A percentile compares a stretch with the other conserved stretches of the same genome.
Conservation (phyloP, 257 asterid species). For the Euphrasia confusa region DNA sequence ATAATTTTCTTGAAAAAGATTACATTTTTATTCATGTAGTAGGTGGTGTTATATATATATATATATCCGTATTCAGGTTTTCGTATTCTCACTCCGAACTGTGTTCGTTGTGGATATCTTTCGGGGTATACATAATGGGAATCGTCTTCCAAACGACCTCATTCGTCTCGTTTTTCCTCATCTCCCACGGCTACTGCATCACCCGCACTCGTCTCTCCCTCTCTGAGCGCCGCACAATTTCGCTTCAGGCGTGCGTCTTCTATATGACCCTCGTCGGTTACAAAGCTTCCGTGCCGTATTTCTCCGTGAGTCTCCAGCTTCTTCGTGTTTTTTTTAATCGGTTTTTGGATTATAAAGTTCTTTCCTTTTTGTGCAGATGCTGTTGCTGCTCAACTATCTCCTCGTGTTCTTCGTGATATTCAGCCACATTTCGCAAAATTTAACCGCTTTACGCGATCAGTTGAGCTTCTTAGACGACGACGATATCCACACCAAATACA, state of each 20-base stretch:
- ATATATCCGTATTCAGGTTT: constrained; percentile 49
- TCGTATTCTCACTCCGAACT: constrained; percentile 52
- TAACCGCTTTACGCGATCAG: constrained; percentile 57
- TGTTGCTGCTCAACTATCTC: constrained; percentile 51
- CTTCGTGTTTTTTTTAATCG: neutral
- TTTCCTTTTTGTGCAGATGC: constrained; percentile 36
- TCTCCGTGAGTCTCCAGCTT: constrained; percentile 52
- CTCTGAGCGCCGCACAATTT: constrained; percentile 59
- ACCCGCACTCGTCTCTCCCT: constrained; percentile 67
- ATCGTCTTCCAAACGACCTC: constrained; percentile 61
- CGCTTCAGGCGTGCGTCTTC: constrained; percentile 54
- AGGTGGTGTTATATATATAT: neutral
- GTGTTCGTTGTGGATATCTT: constrained; percentile 91
- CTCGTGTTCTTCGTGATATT: constrained; percentile 59
- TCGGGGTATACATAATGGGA: constrained; percentile 80
- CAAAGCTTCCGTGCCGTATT: constrained; percentile 77
- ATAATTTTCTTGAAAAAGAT: neutral
- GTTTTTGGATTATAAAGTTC: too few relatives aligned
- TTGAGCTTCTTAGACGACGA: constrained; percentile 61
- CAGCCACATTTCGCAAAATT: constrained; percentile 57
- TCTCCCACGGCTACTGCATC: constrained; percentile 81
- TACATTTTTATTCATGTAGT: neutral
- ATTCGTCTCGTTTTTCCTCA: constrained; percentile 60
- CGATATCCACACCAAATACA: constrained; percentile 58
- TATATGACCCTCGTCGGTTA: constrained; percentile 82